phyloP scores from a whole-genome alignment of 2,329 filamentous ascomycete genomes.

The Calonectria pseudoturangicola region DNA sequence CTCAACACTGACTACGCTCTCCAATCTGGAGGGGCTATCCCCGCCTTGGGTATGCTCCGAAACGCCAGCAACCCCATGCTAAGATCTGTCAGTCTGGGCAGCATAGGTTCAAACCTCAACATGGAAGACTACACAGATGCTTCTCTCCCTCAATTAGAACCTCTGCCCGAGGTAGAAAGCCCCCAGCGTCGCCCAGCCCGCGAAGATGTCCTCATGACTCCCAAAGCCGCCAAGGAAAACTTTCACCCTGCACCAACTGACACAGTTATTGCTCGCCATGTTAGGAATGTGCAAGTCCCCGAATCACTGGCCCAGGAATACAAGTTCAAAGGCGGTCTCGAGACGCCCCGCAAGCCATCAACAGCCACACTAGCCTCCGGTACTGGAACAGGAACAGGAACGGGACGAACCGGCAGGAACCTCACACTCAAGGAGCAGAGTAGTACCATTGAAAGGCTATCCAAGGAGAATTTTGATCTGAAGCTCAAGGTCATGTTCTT shows the following conservation, averaged over 20 bases:
- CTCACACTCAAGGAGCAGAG: constrained; percentile 98
- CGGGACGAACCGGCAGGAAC: constrained; percentile 76
- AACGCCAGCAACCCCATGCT: constrained; percentile 76
- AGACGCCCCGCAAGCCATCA: constrained; percentile 74
- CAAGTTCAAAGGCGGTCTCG: constrained; percentile 81
- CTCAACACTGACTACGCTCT: constrained; percentile 84
- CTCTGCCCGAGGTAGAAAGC: constrained; percentile 69
- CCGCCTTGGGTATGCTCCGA: constrained; percentile 71
- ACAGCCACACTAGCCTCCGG: constrained; percentile 68
- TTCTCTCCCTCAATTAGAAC: constrained; percentile 68
- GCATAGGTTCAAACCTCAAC: constrained; percentile 83
- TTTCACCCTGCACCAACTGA: constrained; percentile 82
- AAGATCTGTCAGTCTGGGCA: constrained; percentile 89
- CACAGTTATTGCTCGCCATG: constrained; percentile 90
- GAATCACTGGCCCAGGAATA: constrained; percentile 92
- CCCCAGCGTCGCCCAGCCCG: constrained; percentile 60
- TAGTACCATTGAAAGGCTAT: constrained; percentile 95
- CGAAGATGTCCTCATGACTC: constrained; percentile 78
- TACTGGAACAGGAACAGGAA: constrained; percentile 71
- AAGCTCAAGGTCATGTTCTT: constrained; percentile 99
- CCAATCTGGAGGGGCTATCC: constrained; percentile 85
- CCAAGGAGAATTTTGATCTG: constrained; percentile 98
- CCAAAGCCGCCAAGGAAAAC: constrained; percentile 75
- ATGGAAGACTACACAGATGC: constrained; percentile 73
- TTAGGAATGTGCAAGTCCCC: constrained; percentile 92